Percentiles rank a stretch among this genome's conserved stretches.
Evolutionary conservation across 2,329 filamentous ascomycete genomes (phyloP).

Genomic region (Sarocladium kiliense): DNA sequence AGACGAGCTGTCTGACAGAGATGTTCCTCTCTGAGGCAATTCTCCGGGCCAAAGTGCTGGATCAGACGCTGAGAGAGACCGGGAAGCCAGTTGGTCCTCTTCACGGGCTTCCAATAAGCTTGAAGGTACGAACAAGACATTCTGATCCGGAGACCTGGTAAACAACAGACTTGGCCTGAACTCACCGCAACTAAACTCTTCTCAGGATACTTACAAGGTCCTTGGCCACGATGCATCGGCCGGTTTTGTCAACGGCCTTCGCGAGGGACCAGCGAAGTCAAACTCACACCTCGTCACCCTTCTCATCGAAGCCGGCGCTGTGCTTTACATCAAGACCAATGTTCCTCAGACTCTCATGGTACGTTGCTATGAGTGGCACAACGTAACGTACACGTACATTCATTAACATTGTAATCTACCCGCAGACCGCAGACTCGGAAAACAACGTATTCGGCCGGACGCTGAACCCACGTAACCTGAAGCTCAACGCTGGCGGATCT

Average conservation of each 20-base stretch:
- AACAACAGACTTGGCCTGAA: background rate
- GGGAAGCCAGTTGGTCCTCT: constrained; percentile 44
- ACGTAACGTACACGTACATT: too few relatives aligned
- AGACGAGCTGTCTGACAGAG: constrained; percentile 37
- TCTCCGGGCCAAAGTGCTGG: constrained; percentile 35
- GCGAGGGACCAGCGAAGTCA: constrained; percentile 48
- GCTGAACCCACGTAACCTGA: constrained; percentile 57
- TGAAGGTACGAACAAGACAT: constrained; percentile 16
- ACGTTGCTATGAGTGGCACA: too few relatives aligned
- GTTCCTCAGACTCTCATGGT: constrained; percentile 51
- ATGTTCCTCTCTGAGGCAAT: constrained; percentile 46
- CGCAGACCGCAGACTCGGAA: constrained; percentile 19
- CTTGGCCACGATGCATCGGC: constrained; percentile 45
- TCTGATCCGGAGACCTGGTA: too few relatives aligned
- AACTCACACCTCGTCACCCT: constrained; percentile 49
- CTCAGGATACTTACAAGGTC: constrained; percentile 53
- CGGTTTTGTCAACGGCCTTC: constrained; percentile 51
- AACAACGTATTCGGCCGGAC: constrained; percentile 61
- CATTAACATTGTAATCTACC: background rate
- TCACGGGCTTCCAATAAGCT: constrained; percentile 51
- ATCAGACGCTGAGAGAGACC: constrained; percentile 33
- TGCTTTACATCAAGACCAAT: constrained; percentile 66
- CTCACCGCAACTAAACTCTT: background rate
- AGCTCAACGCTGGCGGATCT: constrained; percentile 57
- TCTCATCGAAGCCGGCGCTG: constrained; percentile 53